phyloP scores from a whole-genome alignment of 2,329 filamentous ascomycete species.

The Diaporthe humulicola region DNA sequence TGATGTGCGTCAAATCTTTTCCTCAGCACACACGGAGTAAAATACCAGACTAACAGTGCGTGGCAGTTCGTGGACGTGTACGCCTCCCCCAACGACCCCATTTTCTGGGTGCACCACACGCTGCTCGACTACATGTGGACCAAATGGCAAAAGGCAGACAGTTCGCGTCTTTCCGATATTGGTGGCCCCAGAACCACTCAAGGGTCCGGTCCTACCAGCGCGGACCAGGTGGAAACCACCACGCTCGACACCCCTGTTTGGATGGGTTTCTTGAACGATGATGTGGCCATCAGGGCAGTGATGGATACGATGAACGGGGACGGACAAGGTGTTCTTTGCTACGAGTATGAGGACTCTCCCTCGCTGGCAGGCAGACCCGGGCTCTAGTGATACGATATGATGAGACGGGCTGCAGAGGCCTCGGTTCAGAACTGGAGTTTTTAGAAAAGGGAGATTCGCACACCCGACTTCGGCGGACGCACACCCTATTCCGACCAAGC shows the following conservation, averaged over 20 bases:
- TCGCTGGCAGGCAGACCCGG: background rate
- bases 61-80: constrained; percentile 41
- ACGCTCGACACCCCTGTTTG: background rate
- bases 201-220: background rate
- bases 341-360: background rate
- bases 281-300: background rate
- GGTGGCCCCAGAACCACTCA: background rate
- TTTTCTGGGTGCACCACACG: constrained; percentile 51
- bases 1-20: background rate
- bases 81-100: constrained; percentile 45
- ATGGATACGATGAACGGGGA: background rate
- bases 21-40: background rate
- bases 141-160: constrained; percentile 40
- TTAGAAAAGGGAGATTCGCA: no score
- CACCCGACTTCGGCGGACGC: no score
- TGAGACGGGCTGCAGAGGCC: no score
- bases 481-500: no score
- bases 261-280: constrained; percentile 1
- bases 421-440: no score
- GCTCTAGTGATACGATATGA: background rate
- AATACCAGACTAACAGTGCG: background rate
- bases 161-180: constrained; percentile 7
- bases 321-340: background rate
- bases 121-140: constrained; percentile 45
- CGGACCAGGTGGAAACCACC: background rate